Evolutionary conservation across 192 early-diverging fungal genomes (phyloP).

Genomic region (Coemansia sp.): DNA sequence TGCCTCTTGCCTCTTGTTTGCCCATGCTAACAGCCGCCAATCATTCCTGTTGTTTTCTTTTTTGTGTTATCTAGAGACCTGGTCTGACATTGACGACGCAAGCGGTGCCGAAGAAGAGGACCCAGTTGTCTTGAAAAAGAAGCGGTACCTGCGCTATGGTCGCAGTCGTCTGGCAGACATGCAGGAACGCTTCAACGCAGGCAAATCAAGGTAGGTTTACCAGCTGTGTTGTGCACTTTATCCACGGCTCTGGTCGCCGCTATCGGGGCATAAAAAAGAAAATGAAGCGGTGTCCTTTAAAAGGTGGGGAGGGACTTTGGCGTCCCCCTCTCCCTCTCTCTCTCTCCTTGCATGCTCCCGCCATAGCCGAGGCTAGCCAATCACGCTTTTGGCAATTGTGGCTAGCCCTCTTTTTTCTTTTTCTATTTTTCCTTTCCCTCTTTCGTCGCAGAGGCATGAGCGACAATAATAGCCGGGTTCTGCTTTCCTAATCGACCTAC

Average conservation of each 20-base stretch:
- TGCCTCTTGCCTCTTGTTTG: conserved; percentile 5
- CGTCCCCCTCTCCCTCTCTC: too few species aligned
- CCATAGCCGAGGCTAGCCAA: conserved; percentile 3
- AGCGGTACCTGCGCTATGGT: conserved; percentile 50
- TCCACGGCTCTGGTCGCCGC: not conserved
- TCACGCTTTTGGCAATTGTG: not conserved
- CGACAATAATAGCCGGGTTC: too few species aligned
- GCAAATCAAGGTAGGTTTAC: conserved; percentile 38
- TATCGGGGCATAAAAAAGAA: not conserved
- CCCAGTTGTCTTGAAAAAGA: conserved; percentile 26
- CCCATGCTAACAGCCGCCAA: not conserved
- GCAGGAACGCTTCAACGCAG: conserved; percentile 39
- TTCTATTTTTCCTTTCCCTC: too few species aligned
- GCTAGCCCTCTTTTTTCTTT: not conserved
- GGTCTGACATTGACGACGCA: conserved; percentile 55
- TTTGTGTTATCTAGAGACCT: conserved; percentile 33
- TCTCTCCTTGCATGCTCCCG: conserved; percentile 4
- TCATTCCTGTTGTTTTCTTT: not conserved
- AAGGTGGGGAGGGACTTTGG: too few species aligned
- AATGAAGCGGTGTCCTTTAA: too few species aligned
- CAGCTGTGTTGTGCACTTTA: not conserved
- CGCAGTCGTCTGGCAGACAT: conserved; percentile 44
- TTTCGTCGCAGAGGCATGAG: too few species aligned
- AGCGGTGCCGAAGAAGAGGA: conserved; percentile 40
- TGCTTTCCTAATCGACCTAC: not conserved